These are phyloP conservation scores for Lathyrus tuberosus DNA, from an alignment of 306 rosid species.

Conservation along the genomic window DNA sequence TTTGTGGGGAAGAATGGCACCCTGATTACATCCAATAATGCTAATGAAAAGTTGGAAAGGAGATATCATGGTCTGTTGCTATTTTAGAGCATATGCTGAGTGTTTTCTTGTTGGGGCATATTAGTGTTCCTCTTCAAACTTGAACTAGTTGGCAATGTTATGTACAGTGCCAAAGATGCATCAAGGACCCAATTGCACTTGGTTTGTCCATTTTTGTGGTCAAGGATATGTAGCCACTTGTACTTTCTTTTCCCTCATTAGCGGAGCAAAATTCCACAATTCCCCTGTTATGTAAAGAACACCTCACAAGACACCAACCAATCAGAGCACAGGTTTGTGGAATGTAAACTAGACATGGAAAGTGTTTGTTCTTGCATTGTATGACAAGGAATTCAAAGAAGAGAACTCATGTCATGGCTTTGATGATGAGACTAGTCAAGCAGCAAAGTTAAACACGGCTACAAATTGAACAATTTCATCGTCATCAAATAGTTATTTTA, in stretches of 20 bases:
- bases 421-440: background rate
- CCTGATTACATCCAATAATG: conserved; percentile 51
- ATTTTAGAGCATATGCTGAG: conserved; percentile 45
- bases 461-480: background rate
- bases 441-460: background rate
- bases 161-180: conserved; percentile 31
- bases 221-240: conserved; percentile 31
- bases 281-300: conserved; percentile 30
- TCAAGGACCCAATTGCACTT: conserved; percentile 46
- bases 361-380: conserved; percentile 31
- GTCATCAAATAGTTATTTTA: background rate
- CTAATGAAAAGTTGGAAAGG: conserved; percentile 41
- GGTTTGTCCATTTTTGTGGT: conserved; percentile 36
- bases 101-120: conserved; percentile 60
- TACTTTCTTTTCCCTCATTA: conserved; percentile 24
- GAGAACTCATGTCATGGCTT: conserved; percentile 29
- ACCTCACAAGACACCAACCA: conserved; percentile 31
- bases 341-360: conserved; percentile 36
- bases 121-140: conserved; percentile 40
- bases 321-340: conserved; percentile 45
- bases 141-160: conserved; percentile 8
- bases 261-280: conserved; percentile 30
- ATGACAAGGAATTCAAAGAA: conserved; percentile 31
- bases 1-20: conserved; percentile 47
- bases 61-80: conserved; percentile 36